Evolutionary conservation across 1,139 yeast genomes (phyloP).

Genomic region (Kodamaea fungicola): DNA sequence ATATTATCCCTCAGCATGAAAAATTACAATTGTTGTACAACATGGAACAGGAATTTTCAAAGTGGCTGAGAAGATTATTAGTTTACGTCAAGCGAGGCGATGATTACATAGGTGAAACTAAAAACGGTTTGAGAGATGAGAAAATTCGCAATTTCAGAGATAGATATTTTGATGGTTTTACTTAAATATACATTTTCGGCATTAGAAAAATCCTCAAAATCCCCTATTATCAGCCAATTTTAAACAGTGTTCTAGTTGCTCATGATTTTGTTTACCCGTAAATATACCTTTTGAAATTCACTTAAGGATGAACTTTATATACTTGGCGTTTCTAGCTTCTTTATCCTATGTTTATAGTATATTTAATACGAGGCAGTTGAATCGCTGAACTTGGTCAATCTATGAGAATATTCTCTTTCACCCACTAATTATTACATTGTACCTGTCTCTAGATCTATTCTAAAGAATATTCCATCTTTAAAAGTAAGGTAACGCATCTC

Average conservation of each 20-base stretch:
- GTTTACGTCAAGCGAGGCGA: conserved; percentile 72
- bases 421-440: too few relatives aligned
- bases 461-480: too few relatives aligned
- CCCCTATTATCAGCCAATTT: too few relatives aligned
- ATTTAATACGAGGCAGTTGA: too few relatives aligned
- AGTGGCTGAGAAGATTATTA: conserved; percentile 85
- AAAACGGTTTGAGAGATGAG: conserved; percentile 40
- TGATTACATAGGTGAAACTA: conserved; percentile 54
- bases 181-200: conserved; percentile 16
- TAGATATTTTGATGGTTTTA: conserved; percentile 72
- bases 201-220: not conserved
- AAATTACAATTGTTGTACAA: conserved; percentile 67
- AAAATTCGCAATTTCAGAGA: conserved; percentile 65
- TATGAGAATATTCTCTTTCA: too few relatives aligned
- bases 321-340: too few relatives aligned
- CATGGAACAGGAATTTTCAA: conserved; percentile 84
- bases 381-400: too few relatives aligned
- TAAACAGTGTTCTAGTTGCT: too few relatives aligned
- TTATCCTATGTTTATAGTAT: too few relatives aligned
- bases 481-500: too few relatives aligned
- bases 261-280: not conserved
- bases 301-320: too few relatives aligned
- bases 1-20: conserved; percentile 76
- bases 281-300: not conserved
- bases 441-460: too few relatives aligned